Percentiles rank a stretch among this genome's conserved stretches.
Evolutionary conservation across 768 basidiomycete species (phyloP).

Genomic region (Cyclocybe aegerita): DNA sequence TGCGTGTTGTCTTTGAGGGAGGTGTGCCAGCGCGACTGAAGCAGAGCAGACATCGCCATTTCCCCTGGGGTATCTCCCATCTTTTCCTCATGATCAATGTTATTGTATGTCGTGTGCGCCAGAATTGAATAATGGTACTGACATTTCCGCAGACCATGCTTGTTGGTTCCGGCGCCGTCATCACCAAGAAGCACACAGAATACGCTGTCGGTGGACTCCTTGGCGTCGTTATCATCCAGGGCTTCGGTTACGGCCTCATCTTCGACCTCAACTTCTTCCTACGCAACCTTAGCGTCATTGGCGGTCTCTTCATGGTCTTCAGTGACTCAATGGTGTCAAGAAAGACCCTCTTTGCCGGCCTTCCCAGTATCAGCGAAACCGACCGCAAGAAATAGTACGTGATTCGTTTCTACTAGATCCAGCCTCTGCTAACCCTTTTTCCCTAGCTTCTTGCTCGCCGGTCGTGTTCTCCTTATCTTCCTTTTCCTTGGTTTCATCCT

Average conservation of each 20-base stretch:
- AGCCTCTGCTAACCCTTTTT: not conserved
- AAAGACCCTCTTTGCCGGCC: constrained; percentile 86
- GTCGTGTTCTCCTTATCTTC: constrained; percentile 97
- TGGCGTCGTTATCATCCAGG: constrained; percentile 90
- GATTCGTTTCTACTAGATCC: not conserved
- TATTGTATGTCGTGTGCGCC: constrained; percentile 55
- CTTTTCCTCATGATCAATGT: constrained; percentile 91
- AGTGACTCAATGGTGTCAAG: constrained; percentile 90
- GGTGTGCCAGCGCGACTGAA: constrained; percentile 6
- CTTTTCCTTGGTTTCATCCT: constrained; percentile 97
- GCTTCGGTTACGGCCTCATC: constrained; percentile 98
- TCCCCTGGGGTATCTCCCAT: constrained; percentile 95
- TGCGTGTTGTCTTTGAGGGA: constrained; percentile 36
- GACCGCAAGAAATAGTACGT: constrained; percentile 98
- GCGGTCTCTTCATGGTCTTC: constrained; percentile 98
- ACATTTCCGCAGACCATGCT: constrained; percentile 73
- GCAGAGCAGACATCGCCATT: constrained; percentile 77
- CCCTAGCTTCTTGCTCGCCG: constrained; percentile 90
- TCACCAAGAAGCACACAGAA: constrained; percentile 85
- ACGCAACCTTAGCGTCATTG: constrained; percentile 96
- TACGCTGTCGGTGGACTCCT: constrained; percentile 89
- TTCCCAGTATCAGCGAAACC: constrained; percentile 88
- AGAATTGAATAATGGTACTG: not conserved
- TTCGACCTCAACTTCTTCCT: constrained; percentile 99
- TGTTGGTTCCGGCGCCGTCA: constrained; percentile 78